phyloP scores from a whole-genome alignment of 148 eudicot species.

The Chenopodium suecicum region DNA sequence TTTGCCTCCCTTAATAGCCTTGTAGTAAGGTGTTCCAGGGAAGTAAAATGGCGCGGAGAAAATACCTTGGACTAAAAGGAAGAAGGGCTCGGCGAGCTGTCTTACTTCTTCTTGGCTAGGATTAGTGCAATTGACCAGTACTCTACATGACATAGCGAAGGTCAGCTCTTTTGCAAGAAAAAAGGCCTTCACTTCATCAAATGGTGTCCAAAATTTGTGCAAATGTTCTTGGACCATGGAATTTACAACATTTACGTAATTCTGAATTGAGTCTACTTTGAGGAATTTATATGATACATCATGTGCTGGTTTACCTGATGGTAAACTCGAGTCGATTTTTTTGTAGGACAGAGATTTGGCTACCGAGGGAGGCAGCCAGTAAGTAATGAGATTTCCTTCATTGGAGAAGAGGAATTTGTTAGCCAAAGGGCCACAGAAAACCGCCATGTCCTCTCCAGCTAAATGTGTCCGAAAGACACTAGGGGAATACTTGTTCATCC shows the following conservation, averaged over 20 bases:
- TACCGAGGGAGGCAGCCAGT: conserved; percentile 3
- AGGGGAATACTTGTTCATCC: conserved; percentile 3
- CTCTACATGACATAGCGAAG: conserved; percentile 15
- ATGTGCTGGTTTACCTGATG: conserved; percentile 1
- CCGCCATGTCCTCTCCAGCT: background rate
- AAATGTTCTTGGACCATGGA: conserved; percentile 6
- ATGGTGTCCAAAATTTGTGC: conserved; percentile 6
- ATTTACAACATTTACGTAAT: background rate
- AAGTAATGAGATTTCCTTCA: background rate
- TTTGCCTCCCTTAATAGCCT: conserved; percentile 19
- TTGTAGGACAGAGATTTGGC: background rate
- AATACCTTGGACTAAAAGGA: background rate
- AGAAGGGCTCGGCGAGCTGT: conserved; percentile 14
- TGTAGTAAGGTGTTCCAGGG: conserved; percentile 22
- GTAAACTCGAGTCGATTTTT: background rate
- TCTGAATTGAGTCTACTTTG: conserved; percentile 1
- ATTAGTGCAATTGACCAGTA: background rate
- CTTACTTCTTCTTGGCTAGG: background rate
- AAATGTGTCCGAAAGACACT: background rate
- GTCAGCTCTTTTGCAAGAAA: conserved; percentile 19
- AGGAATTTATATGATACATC: background rate
- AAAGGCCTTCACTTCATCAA: conserved; percentile 12
- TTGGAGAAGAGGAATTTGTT: conserved; percentile 10
- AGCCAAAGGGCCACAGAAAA: conserved; percentile 8
- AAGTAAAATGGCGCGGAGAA: conserved; percentile 10